These are phyloP conservation scores for Barnettozyma siamensis DNA, from an alignment of 805 yeast genomes.

Conservation along the genomic window DNA sequence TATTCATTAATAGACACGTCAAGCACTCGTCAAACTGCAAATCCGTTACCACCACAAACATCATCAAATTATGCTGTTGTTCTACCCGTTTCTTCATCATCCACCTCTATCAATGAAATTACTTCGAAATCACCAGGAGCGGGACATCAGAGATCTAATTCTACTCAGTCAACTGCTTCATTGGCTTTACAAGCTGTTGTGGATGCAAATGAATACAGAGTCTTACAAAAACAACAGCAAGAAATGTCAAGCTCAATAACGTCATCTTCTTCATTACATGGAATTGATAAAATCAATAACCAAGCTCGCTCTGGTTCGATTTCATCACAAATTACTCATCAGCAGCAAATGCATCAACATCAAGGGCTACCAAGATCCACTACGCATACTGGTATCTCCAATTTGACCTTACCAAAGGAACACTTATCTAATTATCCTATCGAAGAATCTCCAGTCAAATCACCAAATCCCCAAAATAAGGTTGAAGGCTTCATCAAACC, in stretches of 20 bases:
- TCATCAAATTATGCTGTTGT: slow-evolving; percentile 57
- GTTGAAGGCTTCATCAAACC: slow-evolving; percentile 17
- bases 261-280: slow-evolving; percentile 19
- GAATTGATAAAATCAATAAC: slow-evolving; percentile 10
- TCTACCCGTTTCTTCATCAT: slow-evolving; percentile 34
- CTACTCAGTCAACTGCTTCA: slow-evolving; percentile 47
- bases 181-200: slow-evolving; percentile 69
- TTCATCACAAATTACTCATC: slow-evolving; percentile 9
- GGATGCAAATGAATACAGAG: slow-evolving; percentile 44
- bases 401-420: slow-evolving; percentile 7
- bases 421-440: slow-evolving; percentile 15
- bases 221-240: slow-evolving; percentile 8
- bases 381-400: slow-evolving; percentile 28
- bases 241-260: slow-evolving; percentile 7
- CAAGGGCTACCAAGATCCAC: slow-evolving; percentile 30
- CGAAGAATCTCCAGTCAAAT: slow-evolving; percentile 22
- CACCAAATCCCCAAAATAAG: background rate
- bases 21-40: slow-evolving; percentile 34
- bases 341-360: slow-evolving; percentile 9
- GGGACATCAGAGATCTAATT: slow-evolving; percentile 34
- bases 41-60: slow-evolving; percentile 65
- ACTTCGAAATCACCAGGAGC: slow-evolving; percentile 11
- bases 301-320: slow-evolving; percentile 14
- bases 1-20: slow-evolving; percentile 40
- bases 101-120: slow-evolving; percentile 23